Evolutionary conservation across 2,329 filamentous ascomycete genomes (phyloP).

Genomic region (Penicillium sp.): DNA sequence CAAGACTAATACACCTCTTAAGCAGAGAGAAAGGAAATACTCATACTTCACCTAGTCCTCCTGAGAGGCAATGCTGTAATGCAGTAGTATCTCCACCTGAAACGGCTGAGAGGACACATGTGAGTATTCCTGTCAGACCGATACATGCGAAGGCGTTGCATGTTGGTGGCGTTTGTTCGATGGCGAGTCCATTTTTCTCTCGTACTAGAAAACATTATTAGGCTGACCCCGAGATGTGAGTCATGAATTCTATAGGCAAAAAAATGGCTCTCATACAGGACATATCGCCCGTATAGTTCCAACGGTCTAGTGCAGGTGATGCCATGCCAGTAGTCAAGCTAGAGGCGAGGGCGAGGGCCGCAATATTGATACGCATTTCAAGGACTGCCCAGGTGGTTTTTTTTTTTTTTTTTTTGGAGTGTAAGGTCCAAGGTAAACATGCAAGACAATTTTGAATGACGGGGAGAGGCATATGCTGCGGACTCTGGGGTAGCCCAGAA

Average conservation of each 20-base stretch:
- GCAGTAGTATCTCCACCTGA: slow-evolving; percentile 13
- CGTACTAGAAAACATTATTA: slow-evolving; percentile 4
- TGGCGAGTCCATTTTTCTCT: slow-evolving; percentile 12
- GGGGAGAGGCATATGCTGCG: not conserved
- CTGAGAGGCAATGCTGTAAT: slow-evolving; percentile 16
- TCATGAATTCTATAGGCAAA: not conserved
- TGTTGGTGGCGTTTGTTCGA: slow-evolving; percentile 15
- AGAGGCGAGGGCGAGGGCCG: slow-evolving; percentile 6
- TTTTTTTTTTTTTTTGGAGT: not conserved
- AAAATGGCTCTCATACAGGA: not conserved
- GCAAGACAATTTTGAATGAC: not conserved
- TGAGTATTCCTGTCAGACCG: slow-evolving; percentile 15
- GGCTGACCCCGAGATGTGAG: not conserved
- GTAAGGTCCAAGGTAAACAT: not conserved
- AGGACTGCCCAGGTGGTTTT: not conserved
- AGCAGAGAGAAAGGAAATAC: not conserved
- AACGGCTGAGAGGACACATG: slow-evolving; percentile 19
- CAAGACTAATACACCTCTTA: not conserved
- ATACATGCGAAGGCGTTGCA: slow-evolving; percentile 21
- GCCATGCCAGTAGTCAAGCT: slow-evolving; percentile 3
- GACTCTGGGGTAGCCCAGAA: not conserved
- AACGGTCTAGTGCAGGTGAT: not conserved
- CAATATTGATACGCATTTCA: slow-evolving; percentile 15
- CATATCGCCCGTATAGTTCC: not conserved
- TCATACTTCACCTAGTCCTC: slow-evolving; percentile 15